A percentile compares a stretch with the other conserved stretches of the same genome.
Conservation (phyloP, 495 filamentous ascomycete species). For the Daldinia decipiens region DNA sequence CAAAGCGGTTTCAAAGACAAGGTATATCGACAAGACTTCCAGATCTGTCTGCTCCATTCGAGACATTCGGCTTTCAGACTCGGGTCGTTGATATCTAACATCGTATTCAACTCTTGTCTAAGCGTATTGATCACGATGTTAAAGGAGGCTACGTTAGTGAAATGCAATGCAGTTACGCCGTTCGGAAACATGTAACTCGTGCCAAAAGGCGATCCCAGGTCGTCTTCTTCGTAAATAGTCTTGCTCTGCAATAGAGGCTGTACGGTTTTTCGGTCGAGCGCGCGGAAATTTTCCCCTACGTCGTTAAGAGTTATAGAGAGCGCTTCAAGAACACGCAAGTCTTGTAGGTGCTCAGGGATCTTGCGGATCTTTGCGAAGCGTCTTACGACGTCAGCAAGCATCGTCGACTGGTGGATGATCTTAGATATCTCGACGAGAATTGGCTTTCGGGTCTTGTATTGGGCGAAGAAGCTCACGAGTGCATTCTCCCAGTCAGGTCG, state of each 20-base stretch:
- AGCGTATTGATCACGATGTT: conserved; percentile 21
- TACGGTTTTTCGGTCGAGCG: conserved; percentile 15
- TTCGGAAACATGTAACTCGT: conserved; percentile 25
- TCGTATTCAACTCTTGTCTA: conserved; percentile 23
- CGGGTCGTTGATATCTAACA: conserved; percentile 16
- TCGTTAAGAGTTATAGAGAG: conserved; percentile 4
- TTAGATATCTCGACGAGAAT: conserved; percentile 26
- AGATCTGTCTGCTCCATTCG: conserved; percentile 17
- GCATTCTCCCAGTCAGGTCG: conserved; percentile 20
- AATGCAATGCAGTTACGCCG: conserved; percentile 12
- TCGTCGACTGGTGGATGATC: conserved; percentile 3
- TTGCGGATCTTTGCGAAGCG: conserved; percentile 4
- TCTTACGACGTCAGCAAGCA: not conserved
- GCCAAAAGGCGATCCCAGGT: conserved; percentile 16
- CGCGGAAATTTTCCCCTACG: not conserved
- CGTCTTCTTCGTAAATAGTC: conserved; percentile 18
- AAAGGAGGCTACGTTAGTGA: conserved; percentile 20
- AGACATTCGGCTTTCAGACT: conserved; percentile 23
- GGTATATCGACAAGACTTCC: conserved; percentile 23
- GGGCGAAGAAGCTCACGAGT: conserved; percentile 12
- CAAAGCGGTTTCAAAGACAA: conserved; percentile 24
- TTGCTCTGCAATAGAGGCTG: conserved; percentile 15
- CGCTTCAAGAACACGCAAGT: conserved; percentile 5
- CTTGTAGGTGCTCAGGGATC: not conserved
- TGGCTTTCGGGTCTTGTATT: conserved; percentile 11